Evolutionary conservation across 2,329 filamentous ascomycete genomes (phyloP).

Genomic region (Penicillium digitatum): DNA sequence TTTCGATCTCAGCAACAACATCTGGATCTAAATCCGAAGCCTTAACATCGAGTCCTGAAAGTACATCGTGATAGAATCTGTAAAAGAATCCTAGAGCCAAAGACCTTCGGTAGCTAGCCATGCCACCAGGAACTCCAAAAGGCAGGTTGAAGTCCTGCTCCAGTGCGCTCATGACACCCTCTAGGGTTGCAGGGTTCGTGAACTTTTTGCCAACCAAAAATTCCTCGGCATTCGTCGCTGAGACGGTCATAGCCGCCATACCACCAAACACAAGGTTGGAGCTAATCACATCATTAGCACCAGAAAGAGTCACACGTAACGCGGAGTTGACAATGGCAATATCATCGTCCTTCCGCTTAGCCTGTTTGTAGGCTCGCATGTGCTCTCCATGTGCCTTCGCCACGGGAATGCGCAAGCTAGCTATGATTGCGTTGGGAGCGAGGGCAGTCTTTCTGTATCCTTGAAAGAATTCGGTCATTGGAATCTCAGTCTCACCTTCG

Average conservation of each 20-base stretch:
- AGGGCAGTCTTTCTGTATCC: constrained; percentile 84
- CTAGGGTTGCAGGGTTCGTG: constrained; percentile 75
- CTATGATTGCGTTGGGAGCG: constrained; percentile 75
- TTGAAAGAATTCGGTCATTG: constrained; percentile 88
- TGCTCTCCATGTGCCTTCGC: constrained; percentile 73
- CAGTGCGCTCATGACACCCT: constrained; percentile 85
- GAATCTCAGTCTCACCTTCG: constrained; percentile 72
- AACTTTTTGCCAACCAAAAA: constrained; percentile 75
- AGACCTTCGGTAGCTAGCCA: constrained; percentile 93
- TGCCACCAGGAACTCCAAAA: constrained; percentile 91
- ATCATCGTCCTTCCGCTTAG: constrained; percentile 96
- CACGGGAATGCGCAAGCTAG: constrained; percentile 78
- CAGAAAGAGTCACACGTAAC: constrained; percentile 67
- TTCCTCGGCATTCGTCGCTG: constrained; percentile 71
- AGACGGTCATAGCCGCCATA: constrained; percentile 89
- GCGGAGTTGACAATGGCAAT: constrained; percentile 96
- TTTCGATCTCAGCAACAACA: constrained; percentile 77
- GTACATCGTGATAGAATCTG: constrained; percentile 87
- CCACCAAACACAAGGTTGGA: constrained; percentile 86
- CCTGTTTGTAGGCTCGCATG: constrained; percentile 88
- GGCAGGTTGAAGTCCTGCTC: constrained; percentile 82
- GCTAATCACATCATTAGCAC: constrained; percentile 65
- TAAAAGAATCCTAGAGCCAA: constrained; percentile 94
- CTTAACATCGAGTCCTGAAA: constrained; percentile 54
- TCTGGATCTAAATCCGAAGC: constrained; percentile 62